Evolutionary conservation across 306 rosid species (phyloP), one percentile per base, ranked within the genome.

Genomic region (Ormosia emarginata): DNA sequence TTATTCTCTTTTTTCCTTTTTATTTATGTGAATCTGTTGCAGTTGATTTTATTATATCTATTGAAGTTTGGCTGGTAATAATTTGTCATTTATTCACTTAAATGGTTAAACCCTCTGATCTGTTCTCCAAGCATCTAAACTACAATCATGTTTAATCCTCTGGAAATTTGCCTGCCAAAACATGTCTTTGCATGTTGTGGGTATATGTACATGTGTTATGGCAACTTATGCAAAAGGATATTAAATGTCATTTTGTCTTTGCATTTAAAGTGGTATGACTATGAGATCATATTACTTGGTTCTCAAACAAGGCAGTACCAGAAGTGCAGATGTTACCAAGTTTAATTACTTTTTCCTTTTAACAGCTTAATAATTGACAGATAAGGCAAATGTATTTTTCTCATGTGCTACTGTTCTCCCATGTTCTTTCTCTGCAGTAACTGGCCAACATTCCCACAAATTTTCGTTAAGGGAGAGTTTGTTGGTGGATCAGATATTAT

Each of bases 381-480:
- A 30, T 32, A 40, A 61, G 67, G 11, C n/a, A 64, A 15, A 18
- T 8, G 30, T 24, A 36, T 17, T 46, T 61, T 33, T 62, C 12
- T 73, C 15, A 75, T 61, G 34, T 62, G 32, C 5, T 56, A 17
- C 47, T 64, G 71, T 55, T 68, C 74, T 79, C 53, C 44, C 41
- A 11, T 64, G 56, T 65, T 62, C 24, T 64, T 24, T 58, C 4
- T 69, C 80, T 81, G 85, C 90, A 95, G 97, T 85, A 36, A 78
- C 68, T 91, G 97, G 97, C 99, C 97, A 63, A 95, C 98, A 68
- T 91, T 95, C 86, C 98, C 99, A 0, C 98, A 95, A 80, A 82
- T 95, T 66, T 95, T 93, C 93, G 87, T 95, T 50, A 91, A 93
- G 88, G 98, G 98, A 71, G 98, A 95, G 87, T 95, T 95, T 63